Evolutionary conservation across 2,329 filamentous ascomycete genomes (phyloP).

Genomic region (Nemania bipapillata): DNA sequence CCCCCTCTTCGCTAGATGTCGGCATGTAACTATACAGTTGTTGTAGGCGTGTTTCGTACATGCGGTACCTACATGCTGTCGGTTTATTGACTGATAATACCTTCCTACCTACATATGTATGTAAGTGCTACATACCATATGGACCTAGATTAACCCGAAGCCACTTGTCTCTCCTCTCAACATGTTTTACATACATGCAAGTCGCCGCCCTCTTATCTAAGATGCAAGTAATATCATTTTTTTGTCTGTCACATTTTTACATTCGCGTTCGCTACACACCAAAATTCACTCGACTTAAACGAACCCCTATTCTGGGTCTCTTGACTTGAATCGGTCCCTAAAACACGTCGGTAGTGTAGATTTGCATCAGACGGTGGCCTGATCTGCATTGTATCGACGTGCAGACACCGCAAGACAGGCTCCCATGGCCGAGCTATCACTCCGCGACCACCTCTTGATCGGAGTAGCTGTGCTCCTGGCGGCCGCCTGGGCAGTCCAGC

Average conservation of each 20-base stretch:
- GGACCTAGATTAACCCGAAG: background rate
- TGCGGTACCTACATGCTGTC: background rate
- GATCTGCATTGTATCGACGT: background rate
- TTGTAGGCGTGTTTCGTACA: background rate
- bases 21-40: background rate
- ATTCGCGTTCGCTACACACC: background rate
- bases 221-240: background rate
- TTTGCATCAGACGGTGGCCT: background rate
- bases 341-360: background rate
- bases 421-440: background rate
- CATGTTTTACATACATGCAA: background rate
- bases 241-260: background rate
- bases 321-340: background rate
- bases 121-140: too few species aligned
- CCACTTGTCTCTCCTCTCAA: background rate
- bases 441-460: constrained; percentile 14
- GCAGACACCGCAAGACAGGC: background rate
- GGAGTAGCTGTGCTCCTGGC: constrained; percentile 19
- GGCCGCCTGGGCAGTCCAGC: constrained; percentile 26
- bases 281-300: background rate
- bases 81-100: background rate
- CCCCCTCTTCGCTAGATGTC: background rate
- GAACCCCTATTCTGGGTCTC: background rate
- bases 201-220: background rate
- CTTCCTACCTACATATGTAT: too few species aligned